Percentiles rank a stretch among this genome's conserved stretches.
phyloP scores from a whole-genome alignment of 2,329 filamentous ascomycete genomes.

The Akanthomyces lecanii region DNA sequence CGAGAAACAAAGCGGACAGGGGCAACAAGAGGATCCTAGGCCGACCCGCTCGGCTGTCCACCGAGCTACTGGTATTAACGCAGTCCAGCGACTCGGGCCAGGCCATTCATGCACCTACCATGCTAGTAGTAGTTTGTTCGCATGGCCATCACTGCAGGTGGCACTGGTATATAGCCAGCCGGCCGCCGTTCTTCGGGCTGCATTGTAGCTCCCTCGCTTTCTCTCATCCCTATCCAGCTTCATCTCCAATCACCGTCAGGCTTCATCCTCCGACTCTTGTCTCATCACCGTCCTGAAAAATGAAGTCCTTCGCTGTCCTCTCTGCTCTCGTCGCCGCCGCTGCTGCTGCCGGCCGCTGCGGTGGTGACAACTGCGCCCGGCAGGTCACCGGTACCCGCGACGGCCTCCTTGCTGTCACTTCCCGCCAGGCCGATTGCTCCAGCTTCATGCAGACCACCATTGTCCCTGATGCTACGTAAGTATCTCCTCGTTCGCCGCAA shows the following conservation, averaged over 20 bases:
- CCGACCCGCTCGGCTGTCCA: conserved; percentile 14
- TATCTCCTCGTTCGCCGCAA: neutral
- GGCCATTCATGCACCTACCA: conserved; percentile 7
- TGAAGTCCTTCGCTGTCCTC: conserved; percentile 37
- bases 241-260: conserved; percentile 10
- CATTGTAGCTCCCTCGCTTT: neutral
- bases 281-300: conserved; percentile 26
- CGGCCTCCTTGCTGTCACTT: conserved; percentile 31
- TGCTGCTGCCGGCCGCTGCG: conserved; percentile 34
- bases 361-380: conserved; percentile 45
- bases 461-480: conserved; percentile 38
- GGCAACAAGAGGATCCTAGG: neutral
- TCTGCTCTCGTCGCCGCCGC: conserved; percentile 33
- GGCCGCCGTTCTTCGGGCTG: conserved; percentile 7
- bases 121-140: neutral
- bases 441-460: conserved; percentile 39
- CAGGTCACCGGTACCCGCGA: conserved; percentile 41
- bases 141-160: conserved; percentile 2
- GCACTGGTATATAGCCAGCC: conserved; percentile 14
- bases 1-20: neutral
- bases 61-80: conserved; percentile 2
- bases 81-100: conserved; percentile 9
- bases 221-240: conserved; percentile 13
- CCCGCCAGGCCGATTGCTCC: conserved; percentile 37
- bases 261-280: conserved; percentile 9